Base-by-base conservation (phyloP, 495 filamentous ascomycete genomes). In the Tuber calosporum region DNA sequence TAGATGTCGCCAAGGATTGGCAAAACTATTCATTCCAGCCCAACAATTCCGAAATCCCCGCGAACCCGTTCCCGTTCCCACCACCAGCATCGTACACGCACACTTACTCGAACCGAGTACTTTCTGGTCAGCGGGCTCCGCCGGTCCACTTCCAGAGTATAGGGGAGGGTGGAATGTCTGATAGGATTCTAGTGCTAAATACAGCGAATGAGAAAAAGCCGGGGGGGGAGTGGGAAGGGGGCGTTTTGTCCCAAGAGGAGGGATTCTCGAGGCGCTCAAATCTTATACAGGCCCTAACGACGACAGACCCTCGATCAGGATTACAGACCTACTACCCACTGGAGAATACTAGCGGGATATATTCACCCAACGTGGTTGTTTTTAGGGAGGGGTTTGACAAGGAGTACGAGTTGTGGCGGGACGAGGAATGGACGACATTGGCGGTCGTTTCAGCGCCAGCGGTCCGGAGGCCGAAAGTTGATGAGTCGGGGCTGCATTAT, bases 141-240 rank as follows among this genome's bases (percentile, higher is more conserved):
- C 78, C 70, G 0, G 42, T 80, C 11, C 40, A 67, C 69, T 73
- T 67, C 67, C 72, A 58, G 30, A 68, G 74, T 0, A 72, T 72
- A 22, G 70, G 77, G 7, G 58, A 80, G 13, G 74, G 74, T 72
- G 62, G 73, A 69, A 70, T 79, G 72, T 77, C 79, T 41, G 82
- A 82, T 41, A 76, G 82, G 22, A 87, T 93, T 71, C 88, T 90
- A 8, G 88, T 93, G 43, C 87, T 93, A 73, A 92, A 90, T 77
- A 87, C 89, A 69, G 90, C 91, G 17, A 90, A 92, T 79, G 91
- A 93, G 79, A 90, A 89, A 75, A 85, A 90, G 41, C 84, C 91
- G 1, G 91, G 91, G 0, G 91, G 91, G 3, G 91, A 92, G 73
- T 93, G 91, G 91, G 90, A 92, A 76, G 90, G 89, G 7, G 90